Conservation (phyloP, 2,329 filamentous ascomycete species). For the Cyphellophora europaea region DNA sequence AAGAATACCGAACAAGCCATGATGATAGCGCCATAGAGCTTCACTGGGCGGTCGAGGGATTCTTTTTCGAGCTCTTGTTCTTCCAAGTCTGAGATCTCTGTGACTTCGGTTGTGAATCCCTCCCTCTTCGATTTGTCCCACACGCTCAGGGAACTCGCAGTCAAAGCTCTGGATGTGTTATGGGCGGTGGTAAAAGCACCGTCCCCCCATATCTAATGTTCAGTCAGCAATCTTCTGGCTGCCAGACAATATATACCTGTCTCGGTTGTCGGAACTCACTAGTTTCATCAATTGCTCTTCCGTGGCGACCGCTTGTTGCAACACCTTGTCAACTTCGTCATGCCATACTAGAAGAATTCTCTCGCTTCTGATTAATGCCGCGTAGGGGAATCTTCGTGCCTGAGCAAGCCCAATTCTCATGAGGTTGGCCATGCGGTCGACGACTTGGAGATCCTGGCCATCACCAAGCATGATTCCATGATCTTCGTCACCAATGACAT, state of each 20-base stretch:
- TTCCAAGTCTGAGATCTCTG: constrained; percentile 10
- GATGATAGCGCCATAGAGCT: constrained; percentile 28
- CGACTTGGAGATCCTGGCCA: constrained; percentile 36
- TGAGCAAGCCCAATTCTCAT: constrained; percentile 27
- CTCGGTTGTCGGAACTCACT: constrained; percentile 9
- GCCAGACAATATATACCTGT: constrained; percentile 10
- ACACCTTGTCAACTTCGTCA: constrained; percentile 31
- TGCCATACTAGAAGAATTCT: constrained; percentile 35
- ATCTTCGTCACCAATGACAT: constrained; percentile 26
- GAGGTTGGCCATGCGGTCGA: constrained; percentile 34
- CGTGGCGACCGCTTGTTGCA: constrained; percentile 26
- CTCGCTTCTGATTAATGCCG: constrained; percentile 34
- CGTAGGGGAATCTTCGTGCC: constrained; percentile 35
- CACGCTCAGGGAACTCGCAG: constrained; percentile 10
- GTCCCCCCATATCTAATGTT: constrained; percentile 9
- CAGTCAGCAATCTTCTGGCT: constrained; percentile 10
- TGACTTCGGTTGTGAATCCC: constrained; percentile 9
- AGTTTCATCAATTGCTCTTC: constrained; percentile 12
- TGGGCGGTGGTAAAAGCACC: constrained; percentile 5
- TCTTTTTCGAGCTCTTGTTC: constrained; percentile 12
- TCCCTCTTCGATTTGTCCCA: constrained; percentile 9
- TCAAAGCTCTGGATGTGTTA: constrained; percentile 11
- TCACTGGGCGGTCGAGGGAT: constrained; percentile 11
- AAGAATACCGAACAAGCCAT: constrained; percentile 60
- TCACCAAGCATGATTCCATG: constrained; percentile 34